Base-by-base conservation (phyloP, 2,329 filamentous ascomycete genomes). In the Aspergillus fischeri region DNA sequence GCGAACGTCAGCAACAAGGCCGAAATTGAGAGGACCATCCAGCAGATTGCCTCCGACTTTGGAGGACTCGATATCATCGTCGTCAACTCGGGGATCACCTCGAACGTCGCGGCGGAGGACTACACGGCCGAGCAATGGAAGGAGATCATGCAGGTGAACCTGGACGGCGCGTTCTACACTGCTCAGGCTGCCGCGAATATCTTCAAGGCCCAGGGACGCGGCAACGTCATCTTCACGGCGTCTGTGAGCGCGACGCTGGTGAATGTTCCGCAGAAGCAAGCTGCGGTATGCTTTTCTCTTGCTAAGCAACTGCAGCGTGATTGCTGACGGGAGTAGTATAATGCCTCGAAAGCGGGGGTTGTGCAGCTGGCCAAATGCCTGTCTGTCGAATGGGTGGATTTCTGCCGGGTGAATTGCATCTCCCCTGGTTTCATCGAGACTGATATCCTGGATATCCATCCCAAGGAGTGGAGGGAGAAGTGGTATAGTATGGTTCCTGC, bases 31-130 rank as follows among this genome's bases (percentile, higher is more conserved):
- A 47, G 49, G 1, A 63, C 64, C 2, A 63, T 79, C 3, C 59
- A 73, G 3, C 58, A 71, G 28, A 70, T 78, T 14, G 66, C 65
- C 2, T 58, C 63, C 7, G 75, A 77, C 44, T 79, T 79, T 63
- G 77, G 76, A 14, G 70, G 71, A 32, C 70, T 81, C 9, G 74
- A 79, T 53, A 75, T 81, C 53, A 69, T 81, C 41, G 71, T 81
- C 32, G 78, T 74, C 20, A 80, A 80, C 63, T 77, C 78, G 0
- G 78, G 78, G 1, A 74, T 77, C 27, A 67, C 68, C 35, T 61
- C 66, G 2, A 67, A 69, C 4, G 63, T 73, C 54, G 64, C 75
- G 0, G 74, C 72, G 11, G 70, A 74, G 8, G 70, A 78, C 17
- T 77, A 76, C 57, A 74, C 73, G 0, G 51, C 68, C 4, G 67